phyloP scores from a whole-genome alignment of 805 yeast species.

The Myxozyma geophila region DNA sequence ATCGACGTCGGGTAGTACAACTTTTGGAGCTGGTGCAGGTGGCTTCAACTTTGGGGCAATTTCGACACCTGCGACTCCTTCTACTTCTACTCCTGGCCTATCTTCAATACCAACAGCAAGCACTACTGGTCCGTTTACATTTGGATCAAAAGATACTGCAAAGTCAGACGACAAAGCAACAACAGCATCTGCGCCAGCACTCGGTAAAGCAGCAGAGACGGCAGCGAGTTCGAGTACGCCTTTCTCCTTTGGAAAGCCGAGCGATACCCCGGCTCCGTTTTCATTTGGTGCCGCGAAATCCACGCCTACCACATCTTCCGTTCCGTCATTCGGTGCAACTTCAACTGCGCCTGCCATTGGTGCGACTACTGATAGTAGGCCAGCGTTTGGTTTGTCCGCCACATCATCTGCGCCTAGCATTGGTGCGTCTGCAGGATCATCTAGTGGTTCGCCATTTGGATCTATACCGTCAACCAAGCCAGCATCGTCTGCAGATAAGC shows the following conservation, averaged over 20 bases:
- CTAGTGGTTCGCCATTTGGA: conserved; percentile 11
- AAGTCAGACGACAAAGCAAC: conserved; percentile 1
- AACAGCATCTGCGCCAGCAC: conserved; percentile 7
- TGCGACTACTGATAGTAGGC: not conserved
- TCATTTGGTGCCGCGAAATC: conserved; percentile 12
- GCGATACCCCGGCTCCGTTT: conserved; percentile 7
- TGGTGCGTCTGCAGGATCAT: not conserved
- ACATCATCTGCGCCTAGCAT: conserved; percentile 5
- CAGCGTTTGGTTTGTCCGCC: conserved; percentile 3
- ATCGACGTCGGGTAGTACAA: not conserved
- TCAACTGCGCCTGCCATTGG: conserved; percentile 16
- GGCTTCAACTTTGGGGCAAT: conserved; percentile 2
- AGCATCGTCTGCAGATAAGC: not conserved
- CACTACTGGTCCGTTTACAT: not conserved
- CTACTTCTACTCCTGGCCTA: not conserved
- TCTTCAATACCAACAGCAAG: not conserved
- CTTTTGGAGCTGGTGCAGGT: not conserved
- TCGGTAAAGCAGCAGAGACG: not conserved
- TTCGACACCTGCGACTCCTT: not conserved
- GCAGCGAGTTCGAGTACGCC: conserved; percentile 7
- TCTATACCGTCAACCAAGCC: too few species aligned
- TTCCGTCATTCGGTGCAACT: conserved; percentile 8
- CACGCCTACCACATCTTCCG: not conserved
- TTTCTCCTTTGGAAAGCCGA: conserved; percentile 14
- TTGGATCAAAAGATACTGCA: not conserved